Conservation (phyloP, 106 monocot genomes). For the Dendrobium catenatum region DNA sequence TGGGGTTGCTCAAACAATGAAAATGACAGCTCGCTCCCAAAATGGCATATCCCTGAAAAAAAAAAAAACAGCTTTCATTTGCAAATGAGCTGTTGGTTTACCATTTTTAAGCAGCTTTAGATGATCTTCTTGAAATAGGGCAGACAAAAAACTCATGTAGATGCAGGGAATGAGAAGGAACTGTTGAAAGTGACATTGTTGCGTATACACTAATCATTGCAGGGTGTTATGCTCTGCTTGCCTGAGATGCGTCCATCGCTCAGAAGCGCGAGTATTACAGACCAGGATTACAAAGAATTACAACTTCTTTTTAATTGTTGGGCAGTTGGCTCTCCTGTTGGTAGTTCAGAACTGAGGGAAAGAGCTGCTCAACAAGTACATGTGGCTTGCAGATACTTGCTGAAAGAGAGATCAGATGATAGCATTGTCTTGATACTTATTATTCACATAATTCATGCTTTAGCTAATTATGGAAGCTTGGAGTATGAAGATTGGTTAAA, state of each 20-base stretch:
- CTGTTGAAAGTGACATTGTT: constrained; percentile 85
- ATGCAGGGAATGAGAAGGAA: constrained; percentile 86
- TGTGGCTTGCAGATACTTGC: constrained; percentile 76
- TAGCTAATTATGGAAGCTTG: constrained; percentile 78
- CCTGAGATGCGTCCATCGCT: constrained; percentile 76
- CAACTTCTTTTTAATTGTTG: constrained; percentile 62
- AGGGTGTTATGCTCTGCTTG: constrained; percentile 91
- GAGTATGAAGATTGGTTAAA: constrained; percentile 92
- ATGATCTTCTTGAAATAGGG: constrained; percentile 67
- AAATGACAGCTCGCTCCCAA: constrained; percentile 33
- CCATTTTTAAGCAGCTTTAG: constrained; percentile 75
- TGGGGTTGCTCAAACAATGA: constrained; percentile 72
- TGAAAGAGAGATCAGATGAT: constrained; percentile 86
- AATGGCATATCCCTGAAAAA: constrained; percentile 73
- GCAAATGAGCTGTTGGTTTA: constrained; percentile 79
- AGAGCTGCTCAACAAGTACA: constrained; percentile 78
- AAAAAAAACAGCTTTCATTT: constrained; percentile 55
- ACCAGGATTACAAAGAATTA: constrained; percentile 8
- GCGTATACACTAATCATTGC: constrained; percentile 81
- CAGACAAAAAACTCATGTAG: constrained; percentile 58
- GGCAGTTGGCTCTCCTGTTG: constrained; percentile 65
- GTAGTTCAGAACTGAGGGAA: constrained; percentile 82
- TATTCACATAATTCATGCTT: constrained; percentile 78
- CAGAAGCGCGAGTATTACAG: constrained; percentile 26
- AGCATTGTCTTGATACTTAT: constrained; percentile 90